A percentile compares a stretch with the other conserved stretches of the same genome.
Evolutionary conservation across 352 stramenopile species (phyloP).

Genomic region (Phytophthora macrochlamydospora): DNA sequence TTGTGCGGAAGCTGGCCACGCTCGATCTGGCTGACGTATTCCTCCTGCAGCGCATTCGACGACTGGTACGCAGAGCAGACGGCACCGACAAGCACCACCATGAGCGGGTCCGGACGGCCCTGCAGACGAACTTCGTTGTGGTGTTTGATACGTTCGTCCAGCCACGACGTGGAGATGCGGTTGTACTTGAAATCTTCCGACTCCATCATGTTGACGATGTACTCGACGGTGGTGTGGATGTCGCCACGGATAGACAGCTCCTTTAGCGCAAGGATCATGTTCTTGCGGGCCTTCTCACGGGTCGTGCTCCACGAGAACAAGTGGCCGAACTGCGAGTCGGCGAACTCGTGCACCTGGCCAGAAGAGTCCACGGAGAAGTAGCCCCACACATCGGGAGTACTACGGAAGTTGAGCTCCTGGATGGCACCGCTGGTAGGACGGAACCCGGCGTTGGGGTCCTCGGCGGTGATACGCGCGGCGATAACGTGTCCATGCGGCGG

Average conservation of each 20-base stretch:
- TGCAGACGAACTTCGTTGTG: constrained; percentile 91
- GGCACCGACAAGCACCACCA: constrained; percentile 90
- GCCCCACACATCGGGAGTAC: constrained; percentile 99
- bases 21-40: constrained; percentile 87
- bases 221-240: constrained; percentile 99
- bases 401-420: constrained; percentile 99
- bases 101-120: constrained; percentile 81
- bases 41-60: constrained; percentile 69
- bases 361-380: constrained; percentile 99
- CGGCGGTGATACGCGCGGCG: constrained; percentile 98
- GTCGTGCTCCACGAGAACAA: constrained; percentile 97
- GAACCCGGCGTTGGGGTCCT: constrained; percentile 99
- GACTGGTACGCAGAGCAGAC: constrained; percentile 85
- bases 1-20: constrained; percentile 93
- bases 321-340: constrained; percentile 99
- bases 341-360: constrained; percentile 99
- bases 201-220: constrained; percentile 99
- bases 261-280: constrained; percentile 98
- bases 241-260: constrained; percentile 99
- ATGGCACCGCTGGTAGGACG: constrained; percentile 98
- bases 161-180: constrained; percentile 99
- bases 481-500: constrained; percentile 96
- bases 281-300: constrained; percentile 97
- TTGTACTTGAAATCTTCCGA: constrained; percentile 99
- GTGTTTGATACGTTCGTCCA: constrained; percentile 96